These are phyloP conservation scores for Hypoxylon lienhwacheense DNA, from an alignment of 495 filamentous ascomycete species.

Conservation along the genomic window DNA sequence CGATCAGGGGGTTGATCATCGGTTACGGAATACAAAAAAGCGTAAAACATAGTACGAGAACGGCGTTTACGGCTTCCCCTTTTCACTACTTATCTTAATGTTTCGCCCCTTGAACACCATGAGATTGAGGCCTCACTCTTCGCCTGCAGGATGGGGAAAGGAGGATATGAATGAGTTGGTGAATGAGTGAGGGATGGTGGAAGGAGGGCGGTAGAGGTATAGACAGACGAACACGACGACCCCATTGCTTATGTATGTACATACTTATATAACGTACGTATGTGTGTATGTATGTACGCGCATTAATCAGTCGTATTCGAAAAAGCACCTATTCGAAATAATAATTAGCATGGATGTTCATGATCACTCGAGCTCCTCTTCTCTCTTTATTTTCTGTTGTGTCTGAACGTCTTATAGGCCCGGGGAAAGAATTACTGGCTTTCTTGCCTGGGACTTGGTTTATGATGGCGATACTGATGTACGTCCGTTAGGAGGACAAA, in stretches of 20 bases:
- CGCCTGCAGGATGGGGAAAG: neutral
- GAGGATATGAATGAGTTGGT: neutral
- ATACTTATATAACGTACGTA: neutral
- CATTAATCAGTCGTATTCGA: too few relatives aligned
- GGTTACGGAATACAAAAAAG: conserved; percentile 27
- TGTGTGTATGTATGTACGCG: too few relatives aligned
- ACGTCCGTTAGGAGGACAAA: too few relatives aligned
- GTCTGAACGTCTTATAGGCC: too few relatives aligned
- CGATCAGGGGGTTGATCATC: neutral
- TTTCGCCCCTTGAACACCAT: conserved; percentile 14
- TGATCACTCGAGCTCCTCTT: neutral
- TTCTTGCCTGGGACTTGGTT: too few relatives aligned
- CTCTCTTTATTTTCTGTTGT: neutral
- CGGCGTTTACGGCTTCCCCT: conserved; percentile 16
- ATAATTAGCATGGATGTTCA: conserved; percentile 26
- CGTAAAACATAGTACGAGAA: conserved; percentile 1
- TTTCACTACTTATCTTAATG: neutral
- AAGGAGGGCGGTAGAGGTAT: neutral
- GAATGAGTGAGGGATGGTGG: neutral
- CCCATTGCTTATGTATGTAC: conserved; percentile 9
- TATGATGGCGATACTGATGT: too few relatives aligned
- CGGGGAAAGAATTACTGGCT: too few relatives aligned
- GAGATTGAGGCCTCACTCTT: conserved; percentile 14
- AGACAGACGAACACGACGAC: conserved; percentile 19
- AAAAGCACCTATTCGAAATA: conserved; percentile 26